Conservation (phyloP, 2,329 filamentous ascomycete species). For the Penicillium sp. region DNA sequence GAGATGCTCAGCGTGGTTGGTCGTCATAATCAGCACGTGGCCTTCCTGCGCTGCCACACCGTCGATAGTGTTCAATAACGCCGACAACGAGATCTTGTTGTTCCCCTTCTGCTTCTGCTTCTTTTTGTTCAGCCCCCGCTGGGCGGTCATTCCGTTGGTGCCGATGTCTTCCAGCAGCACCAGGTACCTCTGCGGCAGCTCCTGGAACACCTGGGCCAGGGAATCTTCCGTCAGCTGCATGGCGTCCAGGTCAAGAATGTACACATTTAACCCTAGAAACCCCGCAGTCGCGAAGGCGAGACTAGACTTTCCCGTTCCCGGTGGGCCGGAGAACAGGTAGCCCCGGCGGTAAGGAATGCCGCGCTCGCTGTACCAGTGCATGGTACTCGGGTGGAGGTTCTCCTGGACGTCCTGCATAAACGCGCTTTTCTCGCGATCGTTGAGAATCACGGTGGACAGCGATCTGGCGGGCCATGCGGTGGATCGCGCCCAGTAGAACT, state of each 20-base stretch:
- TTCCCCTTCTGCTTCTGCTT: too few species aligned
- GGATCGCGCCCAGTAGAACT: too few species aligned
- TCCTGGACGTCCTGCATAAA: slow-evolving; percentile 77
- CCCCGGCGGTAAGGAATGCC: slow-evolving; percentile 80
- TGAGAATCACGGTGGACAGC: slow-evolving; percentile 69
- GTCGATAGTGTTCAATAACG: slow-evolving; percentile 80
- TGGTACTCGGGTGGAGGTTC: slow-evolving; percentile 69
- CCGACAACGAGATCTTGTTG: slow-evolving; percentile 68
- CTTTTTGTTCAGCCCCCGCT: too few species aligned
- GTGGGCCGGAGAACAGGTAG: slow-evolving; percentile 77
- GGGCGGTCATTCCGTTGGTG: slow-evolving; percentile 59
- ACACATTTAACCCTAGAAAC: slow-evolving; percentile 69
- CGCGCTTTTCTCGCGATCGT: slow-evolving; percentile 66
- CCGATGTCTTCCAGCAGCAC: slow-evolving; percentile 74
- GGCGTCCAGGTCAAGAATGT: slow-evolving; percentile 66
- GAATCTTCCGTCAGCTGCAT: slow-evolving; percentile 66
- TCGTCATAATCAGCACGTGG: slow-evolving; percentile 81
- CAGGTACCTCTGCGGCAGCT: slow-evolving; percentile 66
- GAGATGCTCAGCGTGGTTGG: slow-evolving; percentile 73
- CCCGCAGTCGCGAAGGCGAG: slow-evolving; percentile 70
- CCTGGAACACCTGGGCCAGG: slow-evolving; percentile 59
- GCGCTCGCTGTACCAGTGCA: slow-evolving; percentile 74
- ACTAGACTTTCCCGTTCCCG: slow-evolving; percentile 74
- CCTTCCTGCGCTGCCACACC: slow-evolving; percentile 80
- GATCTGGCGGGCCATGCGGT: too few species aligned